Conservation (phyloP, 805 yeast genomes). For the Debaryomyces tyrocola region DNA sequence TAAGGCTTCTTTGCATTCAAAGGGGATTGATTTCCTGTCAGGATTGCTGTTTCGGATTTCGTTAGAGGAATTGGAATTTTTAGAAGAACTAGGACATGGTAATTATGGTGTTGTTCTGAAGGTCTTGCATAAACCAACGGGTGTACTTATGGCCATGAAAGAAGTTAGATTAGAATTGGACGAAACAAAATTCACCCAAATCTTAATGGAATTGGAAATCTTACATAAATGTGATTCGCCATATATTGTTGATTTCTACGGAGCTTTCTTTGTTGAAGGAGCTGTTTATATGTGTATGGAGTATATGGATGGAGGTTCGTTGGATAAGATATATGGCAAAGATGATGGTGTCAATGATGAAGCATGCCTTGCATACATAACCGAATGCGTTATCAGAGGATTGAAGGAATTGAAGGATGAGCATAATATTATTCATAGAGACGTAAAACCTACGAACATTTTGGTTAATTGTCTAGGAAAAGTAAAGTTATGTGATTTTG, state of each 20-base stretch:
- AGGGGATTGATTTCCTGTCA: slow-evolving; percentile 86
- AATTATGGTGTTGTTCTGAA: slow-evolving; percentile 95
- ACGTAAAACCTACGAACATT: slow-evolving; percentile 95
- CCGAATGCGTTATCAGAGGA: slow-evolving; percentile 79
- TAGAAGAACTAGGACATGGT: slow-evolving; percentile 91
- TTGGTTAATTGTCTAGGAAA: slow-evolving; percentile 80
- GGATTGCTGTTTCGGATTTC: slow-evolving; percentile 88
- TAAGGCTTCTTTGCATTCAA: slow-evolving; percentile 86
- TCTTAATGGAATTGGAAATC: slow-evolving; percentile 93
- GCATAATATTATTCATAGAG: slow-evolving; percentile 93
- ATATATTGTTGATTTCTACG: slow-evolving; percentile 92
- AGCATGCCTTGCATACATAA: slow-evolving; percentile 72
- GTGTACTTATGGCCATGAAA: slow-evolving; percentile 94
- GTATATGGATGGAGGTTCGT: slow-evolving; percentile 94
- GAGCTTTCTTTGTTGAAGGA: slow-evolving; percentile 96
- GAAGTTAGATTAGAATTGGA: slow-evolving; percentile 92
- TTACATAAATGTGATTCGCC: slow-evolving; percentile 89
- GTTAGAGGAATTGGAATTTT: slow-evolving; percentile 75
- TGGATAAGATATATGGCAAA: slow-evolving; percentile 76
- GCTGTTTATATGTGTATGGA: slow-evolving; percentile 99
- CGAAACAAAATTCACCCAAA: slow-evolving; percentile 90
- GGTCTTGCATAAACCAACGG: slow-evolving; percentile 90
- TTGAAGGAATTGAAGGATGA: slow-evolving; percentile 80
- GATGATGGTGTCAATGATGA: slow-evolving; percentile 68
- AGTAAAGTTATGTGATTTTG: slow-evolving; percentile 91